Evolutionary conservation across 2,329 filamentous ascomycete genomes (phyloP).

Genomic region (Fusarium cicatricum): DNA sequence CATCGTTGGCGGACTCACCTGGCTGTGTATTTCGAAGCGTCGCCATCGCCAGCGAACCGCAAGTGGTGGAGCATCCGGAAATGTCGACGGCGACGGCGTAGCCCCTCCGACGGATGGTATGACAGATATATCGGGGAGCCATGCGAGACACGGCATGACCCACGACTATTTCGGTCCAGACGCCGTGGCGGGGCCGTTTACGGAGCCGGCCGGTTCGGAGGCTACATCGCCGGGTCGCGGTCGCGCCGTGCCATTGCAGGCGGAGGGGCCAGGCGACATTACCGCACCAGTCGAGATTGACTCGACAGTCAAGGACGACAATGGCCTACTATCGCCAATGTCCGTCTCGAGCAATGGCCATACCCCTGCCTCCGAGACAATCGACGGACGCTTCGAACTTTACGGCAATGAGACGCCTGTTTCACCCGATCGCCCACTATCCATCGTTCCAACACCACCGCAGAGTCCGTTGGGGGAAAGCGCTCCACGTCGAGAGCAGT

Average conservation of each 20-base stretch:
- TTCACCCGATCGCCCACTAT: constrained; percentile 27
- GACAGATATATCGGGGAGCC: constrained; percentile 46
- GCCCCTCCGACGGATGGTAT: constrained; percentile 39
- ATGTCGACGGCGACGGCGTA: constrained; percentile 29
- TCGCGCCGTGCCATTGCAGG: constrained; percentile 54
- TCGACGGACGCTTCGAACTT: constrained; percentile 53
- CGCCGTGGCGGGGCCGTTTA: constrained; percentile 57
- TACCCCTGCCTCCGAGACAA: constrained; percentile 39
- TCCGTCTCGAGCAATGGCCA: constrained; percentile 31
- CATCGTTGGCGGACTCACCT: constrained; percentile 54
- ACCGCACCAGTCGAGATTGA: constrained; percentile 64
- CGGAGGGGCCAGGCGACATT: constrained; percentile 60
- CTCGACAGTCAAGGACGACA: constrained; percentile 40
- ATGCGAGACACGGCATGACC: constrained; percentile 44
- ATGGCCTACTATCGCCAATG: constrained; percentile 29
- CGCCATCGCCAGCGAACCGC: constrained; percentile 42
- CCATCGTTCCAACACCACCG: constrained; percentile 38
- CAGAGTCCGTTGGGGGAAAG: constrained; percentile 29
- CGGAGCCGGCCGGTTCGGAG: constrained; percentile 45
- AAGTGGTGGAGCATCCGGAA: constrained; percentile 12
- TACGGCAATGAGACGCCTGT: constrained; percentile 48
- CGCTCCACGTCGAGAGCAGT: constrained; percentile 11
- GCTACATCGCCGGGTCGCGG: constrained; percentile 45
- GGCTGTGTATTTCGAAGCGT: constrained; percentile 56
- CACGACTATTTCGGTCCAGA: constrained; percentile 56